A percentile compares a stretch with the other conserved stretches of the same genome.
Evolutionary conservation across 129 eudicot genomes (phyloP).

Genomic region (Daucus carota): DNA sequence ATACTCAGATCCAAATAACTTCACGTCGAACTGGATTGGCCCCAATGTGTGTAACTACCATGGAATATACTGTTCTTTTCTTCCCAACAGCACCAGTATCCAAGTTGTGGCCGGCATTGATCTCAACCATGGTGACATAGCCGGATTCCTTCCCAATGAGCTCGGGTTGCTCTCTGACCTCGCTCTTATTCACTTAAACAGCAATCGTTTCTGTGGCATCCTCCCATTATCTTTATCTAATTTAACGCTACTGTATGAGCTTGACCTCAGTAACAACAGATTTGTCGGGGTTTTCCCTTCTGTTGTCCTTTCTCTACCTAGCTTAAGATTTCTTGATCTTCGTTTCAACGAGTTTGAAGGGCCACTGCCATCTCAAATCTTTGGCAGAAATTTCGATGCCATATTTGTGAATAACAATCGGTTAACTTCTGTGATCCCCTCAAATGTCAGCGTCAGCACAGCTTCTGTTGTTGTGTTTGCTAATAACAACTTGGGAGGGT

Average conservation of each 20-base stretch:
- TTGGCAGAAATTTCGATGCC: constrained; percentile 44
- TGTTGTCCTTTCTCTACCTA: constrained; percentile 50
- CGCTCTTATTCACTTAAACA: constrained; percentile 52
- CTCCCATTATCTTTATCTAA: constrained; percentile 49
- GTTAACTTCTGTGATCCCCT: constrained; percentile 43
- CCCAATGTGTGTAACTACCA: constrained; percentile 64
- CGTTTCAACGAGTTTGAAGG: constrained; percentile 83
- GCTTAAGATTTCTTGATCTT: constrained; percentile 50
- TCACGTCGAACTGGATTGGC: constrained; percentile 70
- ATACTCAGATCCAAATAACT: constrained; percentile 61
- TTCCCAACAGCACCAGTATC: constrained; percentile 28
- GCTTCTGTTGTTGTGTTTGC: constrained; percentile 78
- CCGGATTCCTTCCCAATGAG: constrained; percentile 61
- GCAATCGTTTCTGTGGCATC: constrained; percentile 66
- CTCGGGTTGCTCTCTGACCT: constrained; percentile 63
- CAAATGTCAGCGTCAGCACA: constrained; percentile 37
- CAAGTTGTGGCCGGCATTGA: constrained; percentile 61
- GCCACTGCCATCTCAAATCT: constrained; percentile 49
- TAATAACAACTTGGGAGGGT: constrained; percentile 56
- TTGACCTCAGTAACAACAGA: constrained; percentile 73
- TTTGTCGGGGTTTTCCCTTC: constrained; percentile 79
- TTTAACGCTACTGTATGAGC: constrained; percentile 49
- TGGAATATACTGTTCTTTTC: constrained; percentile 53
- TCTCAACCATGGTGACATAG: constrained; percentile 63
- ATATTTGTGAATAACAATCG: constrained; percentile 66